Evolutionary conservation across 805 yeast species (phyloP).

Genomic region (Candida manassasensis): DNA sequence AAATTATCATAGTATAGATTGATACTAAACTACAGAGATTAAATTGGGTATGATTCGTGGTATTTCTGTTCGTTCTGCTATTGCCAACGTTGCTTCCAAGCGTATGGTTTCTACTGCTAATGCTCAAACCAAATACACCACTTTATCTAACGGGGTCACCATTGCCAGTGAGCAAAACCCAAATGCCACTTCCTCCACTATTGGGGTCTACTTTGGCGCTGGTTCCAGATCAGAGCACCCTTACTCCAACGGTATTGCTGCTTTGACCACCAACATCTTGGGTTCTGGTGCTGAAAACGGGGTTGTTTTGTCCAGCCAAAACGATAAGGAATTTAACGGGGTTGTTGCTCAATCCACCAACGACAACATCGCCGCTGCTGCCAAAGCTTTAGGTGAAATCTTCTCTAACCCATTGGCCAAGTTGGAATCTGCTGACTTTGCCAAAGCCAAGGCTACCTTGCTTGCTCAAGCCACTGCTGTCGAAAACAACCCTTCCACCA

Average conservation of each 20-base stretch:
- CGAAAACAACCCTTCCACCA: slow-evolving; percentile 52
- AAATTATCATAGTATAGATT: too few species aligned
- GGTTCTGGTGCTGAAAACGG: slow-evolving; percentile 45
- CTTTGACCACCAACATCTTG: slow-evolving; percentile 53
- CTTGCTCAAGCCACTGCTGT: slow-evolving; percentile 45
- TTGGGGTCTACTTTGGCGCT: slow-evolving; percentile 69
- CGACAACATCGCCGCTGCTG: slow-evolving; percentile 48
- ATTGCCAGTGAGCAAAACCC: slow-evolving; percentile 67
- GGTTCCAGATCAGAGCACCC: slow-evolving; percentile 79
- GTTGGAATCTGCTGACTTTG: slow-evolving; percentile 43
- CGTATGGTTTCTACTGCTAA: slow-evolving; percentile 57
- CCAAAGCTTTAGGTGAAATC: slow-evolving; percentile 45
- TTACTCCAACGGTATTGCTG: slow-evolving; percentile 77
- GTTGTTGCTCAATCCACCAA: slow-evolving; percentile 52
- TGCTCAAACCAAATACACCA: slow-evolving; percentile 63
- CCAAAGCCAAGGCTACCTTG: slow-evolving; percentile 43
- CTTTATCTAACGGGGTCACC: slow-evolving; percentile 68
- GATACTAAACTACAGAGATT: too few species aligned
- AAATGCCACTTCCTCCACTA: slow-evolving; percentile 49
- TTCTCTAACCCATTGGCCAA: slow-evolving; percentile 33
- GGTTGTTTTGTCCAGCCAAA: slow-evolving; percentile 48
- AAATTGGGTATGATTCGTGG: slow-evolving; percentile 39
- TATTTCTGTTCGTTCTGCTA: slow-evolving; percentile 27
- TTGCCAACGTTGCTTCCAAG: slow-evolving; percentile 32
- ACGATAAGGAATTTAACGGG: slow-evolving; percentile 62